Percentiles rank a stretch among this genome's conserved stretches.
phyloP scores from a whole-genome alignment of 345 rosid genomes.

The Brassica incana region DNA sequence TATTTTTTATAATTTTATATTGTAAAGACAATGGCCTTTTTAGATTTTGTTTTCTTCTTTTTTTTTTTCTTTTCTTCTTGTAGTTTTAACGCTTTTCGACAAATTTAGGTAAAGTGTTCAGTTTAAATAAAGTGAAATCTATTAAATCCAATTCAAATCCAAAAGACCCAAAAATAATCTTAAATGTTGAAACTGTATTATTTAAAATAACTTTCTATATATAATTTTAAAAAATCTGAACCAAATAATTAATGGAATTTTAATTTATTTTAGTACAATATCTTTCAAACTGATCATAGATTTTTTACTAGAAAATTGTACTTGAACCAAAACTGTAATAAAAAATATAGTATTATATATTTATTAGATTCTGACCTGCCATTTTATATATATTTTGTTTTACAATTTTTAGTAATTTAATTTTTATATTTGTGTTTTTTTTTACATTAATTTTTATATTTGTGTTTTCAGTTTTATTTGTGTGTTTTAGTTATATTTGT shows the following conservation, averaged over 20 bases:
- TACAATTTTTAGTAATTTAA: no score
- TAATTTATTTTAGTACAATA: neutral
- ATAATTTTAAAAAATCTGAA: constrained; percentile 1
- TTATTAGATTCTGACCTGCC: neutral
- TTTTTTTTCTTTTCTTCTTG: neutral
- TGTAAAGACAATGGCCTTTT: constrained; percentile 17
- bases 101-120: constrained; percentile 10
- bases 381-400: no score
- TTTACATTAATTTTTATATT: no score
- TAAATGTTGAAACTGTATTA: neutral
- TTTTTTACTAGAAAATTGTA: neutral
- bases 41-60: constrained; percentile 28
- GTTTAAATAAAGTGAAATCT: constrained; percentile 14
- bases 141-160: constrained; percentile 26
- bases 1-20: neutral
- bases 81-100: constrained; percentile 13
- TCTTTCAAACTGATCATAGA: neutral
- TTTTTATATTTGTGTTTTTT: no score
- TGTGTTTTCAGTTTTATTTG: no score
- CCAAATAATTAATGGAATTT: neutral
- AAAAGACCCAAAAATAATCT: constrained; percentile 1
- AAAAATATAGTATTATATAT: neutral
- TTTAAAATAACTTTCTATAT: neutral
- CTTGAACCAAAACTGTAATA: neutral
- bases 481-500: no score